Conservation (phyloP, 1,139 yeast genomes). For the Pichia sp. region DNA sequence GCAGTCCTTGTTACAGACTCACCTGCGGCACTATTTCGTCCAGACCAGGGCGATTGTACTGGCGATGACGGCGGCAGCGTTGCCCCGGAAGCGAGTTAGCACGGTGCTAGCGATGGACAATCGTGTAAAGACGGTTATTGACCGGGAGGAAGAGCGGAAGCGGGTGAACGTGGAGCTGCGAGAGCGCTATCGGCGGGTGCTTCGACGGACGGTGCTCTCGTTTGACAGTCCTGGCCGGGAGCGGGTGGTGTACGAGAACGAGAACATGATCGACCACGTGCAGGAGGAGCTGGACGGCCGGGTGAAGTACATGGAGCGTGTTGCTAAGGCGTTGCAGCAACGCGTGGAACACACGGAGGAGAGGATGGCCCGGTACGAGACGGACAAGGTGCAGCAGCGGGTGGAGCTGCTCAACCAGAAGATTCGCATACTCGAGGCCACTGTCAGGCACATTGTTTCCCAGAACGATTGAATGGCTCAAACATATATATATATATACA, state of each 20-base stretch:
- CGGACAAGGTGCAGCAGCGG: constrained; percentile 33
- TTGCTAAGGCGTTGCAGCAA: constrained; percentile 5
- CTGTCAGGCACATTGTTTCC: constrained; percentile 6
- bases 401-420: constrained; percentile 45
- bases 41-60: not conserved
- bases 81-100: not conserved
- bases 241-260: constrained; percentile 15
- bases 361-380: constrained; percentile 18
- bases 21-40: too few relatives aligned
- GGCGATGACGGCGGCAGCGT: not conserved
- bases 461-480: not conserved
- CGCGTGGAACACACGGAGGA: constrained; percentile 9
- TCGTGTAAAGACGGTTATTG: constrained; percentile 7
- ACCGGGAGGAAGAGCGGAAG: constrained; percentile 8
- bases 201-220: constrained; percentile 6
- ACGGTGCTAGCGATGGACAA: constrained; percentile 10
- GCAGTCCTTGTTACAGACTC: too few relatives aligned
- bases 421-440: constrained; percentile 40
- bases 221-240: constrained; percentile 14
- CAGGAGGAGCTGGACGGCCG: constrained; percentile 7
- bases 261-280: constrained; percentile 13
- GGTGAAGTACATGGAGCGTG: constrained; percentile 4
- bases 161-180: constrained; percentile 3
- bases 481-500: too few relatives aligned
- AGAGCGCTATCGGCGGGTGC: constrained; percentile 12